A percentile compares a stretch with the other conserved stretches of the same genome.
Evolutionary conservation across 148 eudicot genomes (phyloP).

Genomic region (Cornus kousa): DNA sequence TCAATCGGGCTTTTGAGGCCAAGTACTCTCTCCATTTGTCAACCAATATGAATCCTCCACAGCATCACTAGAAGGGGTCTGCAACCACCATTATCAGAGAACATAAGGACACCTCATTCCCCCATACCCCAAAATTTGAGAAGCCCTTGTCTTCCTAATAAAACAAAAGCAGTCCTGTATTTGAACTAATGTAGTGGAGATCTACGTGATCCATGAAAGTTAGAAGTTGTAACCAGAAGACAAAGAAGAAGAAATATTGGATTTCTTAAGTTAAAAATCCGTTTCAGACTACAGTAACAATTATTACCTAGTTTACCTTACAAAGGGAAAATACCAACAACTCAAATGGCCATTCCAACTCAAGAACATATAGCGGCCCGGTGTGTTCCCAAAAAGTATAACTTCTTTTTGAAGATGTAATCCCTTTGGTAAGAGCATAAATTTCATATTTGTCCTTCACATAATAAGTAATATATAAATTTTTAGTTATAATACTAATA

Average conservation of each 20-base stretch:
- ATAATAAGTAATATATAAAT: too few relatives aligned
- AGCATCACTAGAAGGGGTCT: neutral
- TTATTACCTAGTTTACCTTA: neutral
- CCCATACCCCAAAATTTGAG: too few relatives aligned
- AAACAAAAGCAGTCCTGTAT: neutral
- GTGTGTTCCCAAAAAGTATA: neutral
- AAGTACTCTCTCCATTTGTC: neutral
- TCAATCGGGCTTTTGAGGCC: neutral
- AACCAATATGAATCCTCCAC: neutral
- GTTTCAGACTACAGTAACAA: neutral
- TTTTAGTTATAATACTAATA: too few relatives aligned
- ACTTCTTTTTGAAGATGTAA: neutral
- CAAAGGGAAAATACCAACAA: neutral
- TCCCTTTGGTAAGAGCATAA: neutral
- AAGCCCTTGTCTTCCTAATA: neutral
- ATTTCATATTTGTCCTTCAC: neutral
- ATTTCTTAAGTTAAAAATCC: neutral
- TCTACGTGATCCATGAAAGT: neutral
- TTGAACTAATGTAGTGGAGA: neutral
- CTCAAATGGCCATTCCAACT: neutral
- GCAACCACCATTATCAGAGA: too few relatives aligned
- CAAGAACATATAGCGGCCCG: neutral
- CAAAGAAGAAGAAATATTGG: neutral
- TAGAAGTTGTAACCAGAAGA: neutral
- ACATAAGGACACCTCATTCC: too few relatives aligned